phyloP scores from a whole-genome alignment of 108 stramenopile genomes.

The Pseudonitzschia delicatissima region DNA sequence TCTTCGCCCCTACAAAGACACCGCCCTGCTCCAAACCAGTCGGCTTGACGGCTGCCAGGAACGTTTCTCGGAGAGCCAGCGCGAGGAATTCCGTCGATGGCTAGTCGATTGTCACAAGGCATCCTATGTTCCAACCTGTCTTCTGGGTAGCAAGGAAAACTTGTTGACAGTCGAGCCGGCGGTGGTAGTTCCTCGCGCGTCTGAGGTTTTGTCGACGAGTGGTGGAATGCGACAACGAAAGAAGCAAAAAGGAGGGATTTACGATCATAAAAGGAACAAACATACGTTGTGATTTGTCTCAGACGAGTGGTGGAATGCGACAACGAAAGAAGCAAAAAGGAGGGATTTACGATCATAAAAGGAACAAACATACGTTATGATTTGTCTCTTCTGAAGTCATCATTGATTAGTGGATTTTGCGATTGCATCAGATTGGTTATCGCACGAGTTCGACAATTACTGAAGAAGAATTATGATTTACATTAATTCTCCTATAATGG shows the following conservation, averaged over 20 bases:
- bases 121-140: constrained; percentile 83
- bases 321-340: not conserved
- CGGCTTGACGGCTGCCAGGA: constrained; percentile 75
- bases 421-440: too few species aligned
- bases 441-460: too few species aligned
- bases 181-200: constrained; percentile 38
- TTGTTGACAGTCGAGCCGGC: constrained; percentile 76
- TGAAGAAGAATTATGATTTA: too few species aligned
- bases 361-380: too few species aligned
- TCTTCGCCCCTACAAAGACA: constrained; percentile 62
- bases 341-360: too few species aligned
- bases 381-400: too few species aligned
- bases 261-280: not conserved
- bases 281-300: not conserved
- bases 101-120: constrained; percentile 87
- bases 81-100: constrained; percentile 75
- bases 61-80: constrained; percentile 40
- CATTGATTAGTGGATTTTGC: too few species aligned
- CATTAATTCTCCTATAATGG: too few species aligned
- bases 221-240: not conserved
- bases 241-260: constrained; percentile 8
- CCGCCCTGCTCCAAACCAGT: constrained; percentile 78
- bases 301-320: not conserved
- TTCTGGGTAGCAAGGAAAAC: constrained; percentile 50
- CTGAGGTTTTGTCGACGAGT: not conserved